Conservation (phyloP, 2,329 filamentous ascomycete genomes). For the Botryosphaeria dothidea region DNA sequence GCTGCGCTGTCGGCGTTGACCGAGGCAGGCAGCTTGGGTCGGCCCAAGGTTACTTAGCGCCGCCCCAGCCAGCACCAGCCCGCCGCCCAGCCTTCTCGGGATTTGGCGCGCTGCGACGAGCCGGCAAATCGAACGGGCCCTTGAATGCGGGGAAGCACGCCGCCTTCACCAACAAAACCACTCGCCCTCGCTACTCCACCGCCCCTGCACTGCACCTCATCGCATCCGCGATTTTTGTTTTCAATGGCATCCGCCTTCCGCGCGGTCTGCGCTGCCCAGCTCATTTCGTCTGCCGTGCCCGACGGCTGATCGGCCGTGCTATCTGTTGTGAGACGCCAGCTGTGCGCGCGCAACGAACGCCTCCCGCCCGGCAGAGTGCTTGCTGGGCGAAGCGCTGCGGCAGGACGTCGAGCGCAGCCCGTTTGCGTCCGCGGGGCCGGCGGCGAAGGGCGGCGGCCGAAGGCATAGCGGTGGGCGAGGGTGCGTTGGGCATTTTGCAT, state of each 20-base stretch:
- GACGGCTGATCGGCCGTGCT: neutral
- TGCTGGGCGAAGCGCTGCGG: neutral
- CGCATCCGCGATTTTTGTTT: neutral
- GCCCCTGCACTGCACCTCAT: neutral
- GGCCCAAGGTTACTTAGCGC: no score
- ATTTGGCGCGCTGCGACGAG: neutral
- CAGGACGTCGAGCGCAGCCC: neutral
- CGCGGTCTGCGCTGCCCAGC: neutral
- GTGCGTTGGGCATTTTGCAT: neutral
- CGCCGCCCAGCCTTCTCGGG: neutral
- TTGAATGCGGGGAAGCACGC: constrained; percentile 6
- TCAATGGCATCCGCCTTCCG: neutral
- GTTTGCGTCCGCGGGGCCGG: neutral
- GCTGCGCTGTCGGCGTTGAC: neutral
- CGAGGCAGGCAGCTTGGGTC: constrained; percentile 11
- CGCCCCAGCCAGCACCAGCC: neutral
- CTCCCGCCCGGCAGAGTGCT: no score
- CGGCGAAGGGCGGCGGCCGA: neutral
- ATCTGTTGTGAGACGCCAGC: neutral
- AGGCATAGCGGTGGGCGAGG: neutral
- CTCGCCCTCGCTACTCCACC: neutral
- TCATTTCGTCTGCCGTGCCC: neutral
- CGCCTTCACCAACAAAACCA: neutral
- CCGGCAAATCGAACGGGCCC: neutral
- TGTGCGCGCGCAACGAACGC: neutral